Percentiles rank a stretch among this genome's conserved stretches.
These are phyloP conservation scores for Yamadazyma sp. DNA, from an alignment of 805 yeast species.

Conservation along the genomic window DNA sequence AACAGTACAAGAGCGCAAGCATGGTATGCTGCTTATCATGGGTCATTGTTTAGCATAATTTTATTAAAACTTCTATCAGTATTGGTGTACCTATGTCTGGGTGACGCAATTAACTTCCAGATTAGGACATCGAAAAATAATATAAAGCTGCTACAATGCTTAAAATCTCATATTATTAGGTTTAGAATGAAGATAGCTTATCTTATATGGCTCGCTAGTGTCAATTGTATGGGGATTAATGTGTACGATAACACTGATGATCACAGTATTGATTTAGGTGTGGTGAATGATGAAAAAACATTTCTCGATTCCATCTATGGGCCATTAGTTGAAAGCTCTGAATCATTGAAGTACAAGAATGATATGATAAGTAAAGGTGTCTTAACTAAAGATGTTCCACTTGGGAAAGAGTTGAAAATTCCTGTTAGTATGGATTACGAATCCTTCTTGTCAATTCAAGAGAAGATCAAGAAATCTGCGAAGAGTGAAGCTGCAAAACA, in stretches of 20 bases:
- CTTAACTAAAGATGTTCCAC: constrained; percentile 1
- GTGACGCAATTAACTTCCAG: constrained; percentile 2
- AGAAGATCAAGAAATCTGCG: neutral
- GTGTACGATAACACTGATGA: no score
- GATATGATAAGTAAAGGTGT: neutral
- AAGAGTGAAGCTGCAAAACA: constrained; percentile 2
- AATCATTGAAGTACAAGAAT: constrained; percentile 10
- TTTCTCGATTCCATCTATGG: constrained; percentile 26
- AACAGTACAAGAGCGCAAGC: no score
- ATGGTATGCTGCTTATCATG: no score
- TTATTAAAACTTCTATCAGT: no score
- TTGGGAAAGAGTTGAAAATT: neutral
- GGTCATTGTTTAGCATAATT: no score
- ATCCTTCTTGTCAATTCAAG: constrained; percentile 2
- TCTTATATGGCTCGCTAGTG: neutral
- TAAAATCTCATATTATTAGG: no score
- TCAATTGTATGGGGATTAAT: no score
- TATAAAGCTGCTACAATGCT: no score
- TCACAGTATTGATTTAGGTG: no score
- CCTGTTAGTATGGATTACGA: constrained; percentile 1
- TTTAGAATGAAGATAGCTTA: neutral
- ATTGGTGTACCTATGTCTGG: no score
- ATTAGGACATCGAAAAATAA: neutral
- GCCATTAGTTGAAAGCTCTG: constrained; percentile 18
- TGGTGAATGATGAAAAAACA: no score